Conservation (phyloP, 2,329 filamentous ascomycete species). For the Pyrenophora seminiperda region DNA sequence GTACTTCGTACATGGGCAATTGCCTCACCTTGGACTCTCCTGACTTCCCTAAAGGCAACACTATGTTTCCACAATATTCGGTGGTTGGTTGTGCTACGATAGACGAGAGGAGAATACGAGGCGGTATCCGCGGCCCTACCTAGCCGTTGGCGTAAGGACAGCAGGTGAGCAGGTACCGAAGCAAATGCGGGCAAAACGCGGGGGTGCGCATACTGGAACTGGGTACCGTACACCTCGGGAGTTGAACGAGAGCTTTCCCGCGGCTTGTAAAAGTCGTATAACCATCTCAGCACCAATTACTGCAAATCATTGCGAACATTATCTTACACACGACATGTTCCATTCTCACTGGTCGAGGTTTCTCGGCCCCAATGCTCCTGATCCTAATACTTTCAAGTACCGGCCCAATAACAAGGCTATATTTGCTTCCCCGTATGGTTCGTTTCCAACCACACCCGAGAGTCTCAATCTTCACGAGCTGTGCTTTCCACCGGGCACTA, state of each 20-base stretch:
- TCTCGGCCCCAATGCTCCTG: slow-evolving; percentile 30
- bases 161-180: no score
- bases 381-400: slow-evolving; percentile 30
- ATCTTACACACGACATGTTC: slow-evolving; percentile 26
- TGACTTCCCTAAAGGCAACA: no score
- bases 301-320: background rate
- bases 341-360: slow-evolving; percentile 35
- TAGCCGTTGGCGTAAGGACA: background rate
- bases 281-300: background rate
- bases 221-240: slow-evolving; percentile 7
- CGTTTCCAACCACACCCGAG: slow-evolving; percentile 31
- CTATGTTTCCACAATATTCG: no score
- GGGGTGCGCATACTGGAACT: background rate
- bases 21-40: no score
- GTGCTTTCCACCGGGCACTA: slow-evolving; percentile 35
- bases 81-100: no score
- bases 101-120: background rate
- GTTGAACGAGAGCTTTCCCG: background rate
- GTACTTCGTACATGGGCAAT: no score
- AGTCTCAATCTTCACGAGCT: slow-evolving; percentile 41
- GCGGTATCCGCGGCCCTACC: background rate
- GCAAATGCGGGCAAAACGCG: slow-evolving; percentile 3
- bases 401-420: slow-evolving; percentile 20
- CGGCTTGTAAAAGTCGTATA: no score
- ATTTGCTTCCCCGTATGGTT: slow-evolving; percentile 36